A percentile compares a stretch with the other conserved stretches of the same genome.
Conservation (phyloP, 148 eudicot species). For the Rhododendron kiyosumense region DNA sequence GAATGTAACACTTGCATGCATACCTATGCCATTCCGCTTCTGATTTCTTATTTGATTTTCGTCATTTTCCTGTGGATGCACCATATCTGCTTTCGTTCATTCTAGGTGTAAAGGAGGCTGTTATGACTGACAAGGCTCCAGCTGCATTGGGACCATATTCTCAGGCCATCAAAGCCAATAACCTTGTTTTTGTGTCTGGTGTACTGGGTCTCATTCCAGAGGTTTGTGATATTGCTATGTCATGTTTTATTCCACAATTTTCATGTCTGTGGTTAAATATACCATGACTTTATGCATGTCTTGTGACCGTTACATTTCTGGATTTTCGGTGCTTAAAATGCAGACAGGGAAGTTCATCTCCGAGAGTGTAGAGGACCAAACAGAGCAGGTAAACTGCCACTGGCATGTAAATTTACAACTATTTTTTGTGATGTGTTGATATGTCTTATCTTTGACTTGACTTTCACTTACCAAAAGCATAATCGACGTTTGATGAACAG, state of each 20-base stretch:
- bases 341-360: constrained; percentile 94
- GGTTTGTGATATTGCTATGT: constrained; percentile 36
- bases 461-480: neutral
- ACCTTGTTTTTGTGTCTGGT: constrained; percentile 82
- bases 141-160: constrained; percentile 98
- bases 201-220: constrained; percentile 94
- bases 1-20: neutral
- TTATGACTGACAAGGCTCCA: constrained; percentile 85
- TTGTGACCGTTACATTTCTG: neutral
- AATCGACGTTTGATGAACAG: neutral
- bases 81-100: constrained; percentile 5
- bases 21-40: neutral
- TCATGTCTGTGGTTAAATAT: neutral
- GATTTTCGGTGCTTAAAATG: constrained; percentile 16
- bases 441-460: neutral
- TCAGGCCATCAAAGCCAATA: constrained; percentile 92
- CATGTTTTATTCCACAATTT: neutral
- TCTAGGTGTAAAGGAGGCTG: constrained; percentile 78
- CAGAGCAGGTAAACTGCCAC: constrained; percentile 73
- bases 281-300: neutral
- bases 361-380: constrained; percentile 86
- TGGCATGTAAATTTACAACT: neutral
- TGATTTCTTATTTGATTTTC: neutral
- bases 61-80: neutral
- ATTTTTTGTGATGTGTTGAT: neutral